Evolutionary conservation across 768 basidiomycete species (phyloP).

Genomic region (Boletus reticulatus): DNA sequence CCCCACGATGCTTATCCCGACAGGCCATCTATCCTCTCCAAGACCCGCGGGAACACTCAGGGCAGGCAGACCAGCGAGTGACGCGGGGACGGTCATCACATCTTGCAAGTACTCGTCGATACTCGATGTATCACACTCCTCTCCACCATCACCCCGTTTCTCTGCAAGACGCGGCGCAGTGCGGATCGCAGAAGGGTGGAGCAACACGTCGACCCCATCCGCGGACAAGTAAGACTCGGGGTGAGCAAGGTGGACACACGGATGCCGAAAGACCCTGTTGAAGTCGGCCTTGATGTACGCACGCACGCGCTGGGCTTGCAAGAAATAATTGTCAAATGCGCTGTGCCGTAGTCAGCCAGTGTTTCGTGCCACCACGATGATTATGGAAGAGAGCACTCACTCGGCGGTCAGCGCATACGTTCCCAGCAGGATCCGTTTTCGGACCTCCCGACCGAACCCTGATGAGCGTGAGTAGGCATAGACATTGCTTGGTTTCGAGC

Average conservation of each 20-base stretch:
- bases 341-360: constrained; percentile 36
- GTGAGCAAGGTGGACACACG: constrained; percentile 45
- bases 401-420: constrained; percentile 91
- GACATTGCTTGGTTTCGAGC: constrained; percentile 48
- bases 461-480: constrained; percentile 66
- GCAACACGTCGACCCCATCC: constrained; percentile 69
- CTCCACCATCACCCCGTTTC: not conserved
- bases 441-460: constrained; percentile 83
- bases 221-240: not conserved
- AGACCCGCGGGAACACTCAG: constrained; percentile 63
- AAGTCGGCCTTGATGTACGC: constrained; percentile 73
- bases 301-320: constrained; percentile 87
- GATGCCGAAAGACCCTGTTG: constrained; percentile 58
- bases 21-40: constrained; percentile 67
- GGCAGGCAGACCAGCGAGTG: constrained; percentile 84
- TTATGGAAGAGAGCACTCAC: constrained; percentile 43
- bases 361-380: not conserved
- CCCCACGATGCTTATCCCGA: constrained; percentile 80
- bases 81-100: constrained; percentile 88
- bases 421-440: constrained; percentile 83
- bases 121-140: constrained; percentile 11
- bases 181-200: constrained; percentile 88
- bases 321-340: constrained; percentile 96
- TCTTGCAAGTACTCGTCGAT: constrained; percentile 83
- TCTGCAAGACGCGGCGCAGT: constrained; percentile 64